These are phyloP conservation scores for Trichoderma orchidacearum DNA, from an alignment of 495 filamentous ascomycete species.

Conservation along the genomic window DNA sequence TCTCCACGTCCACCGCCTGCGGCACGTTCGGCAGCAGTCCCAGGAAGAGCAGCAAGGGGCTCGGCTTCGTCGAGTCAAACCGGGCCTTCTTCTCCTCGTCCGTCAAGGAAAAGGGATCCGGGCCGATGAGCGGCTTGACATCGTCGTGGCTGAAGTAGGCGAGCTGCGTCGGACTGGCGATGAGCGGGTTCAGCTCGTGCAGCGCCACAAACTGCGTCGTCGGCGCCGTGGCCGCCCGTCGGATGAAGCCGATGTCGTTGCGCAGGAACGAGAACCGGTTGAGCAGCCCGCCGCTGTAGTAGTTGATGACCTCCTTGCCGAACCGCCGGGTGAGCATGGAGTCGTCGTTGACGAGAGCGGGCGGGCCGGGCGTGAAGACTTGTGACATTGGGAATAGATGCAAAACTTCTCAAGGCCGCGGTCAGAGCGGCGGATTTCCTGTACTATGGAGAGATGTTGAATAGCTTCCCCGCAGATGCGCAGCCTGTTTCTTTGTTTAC, in stretches of 20 bases:
- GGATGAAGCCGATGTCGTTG: conserved; percentile 64
- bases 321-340: conserved; percentile 80
- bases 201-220: conserved; percentile 61
- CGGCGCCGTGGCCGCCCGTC: conserved; percentile 57
- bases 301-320: conserved; percentile 84
- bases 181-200: conserved; percentile 65
- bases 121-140: conserved; percentile 54
- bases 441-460: too few relatives aligned
- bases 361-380: conserved; percentile 14
- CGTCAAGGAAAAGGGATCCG: conserved; percentile 51
- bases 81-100: conserved; percentile 60
- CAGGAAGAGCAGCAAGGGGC: conserved; percentile 67
- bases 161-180: conserved; percentile 35
- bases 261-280: conserved; percentile 74
- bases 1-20: conserved; percentile 40
- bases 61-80: conserved; percentile 55
- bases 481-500: too few relatives aligned
- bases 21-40: conserved; percentile 33
- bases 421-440: background rate
- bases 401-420: too few relatives aligned
- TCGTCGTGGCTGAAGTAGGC: conserved; percentile 49
- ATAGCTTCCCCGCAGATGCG: too few relatives aligned
- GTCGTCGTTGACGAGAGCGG: conserved; percentile 47
- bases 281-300: conserved; percentile 66
- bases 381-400: too few relatives aligned